Evolutionary conservation across 805 yeast species (phyloP), one percentile per base, ranked within the genome.

Genomic region (Candida khao-thaluensis): DNA sequence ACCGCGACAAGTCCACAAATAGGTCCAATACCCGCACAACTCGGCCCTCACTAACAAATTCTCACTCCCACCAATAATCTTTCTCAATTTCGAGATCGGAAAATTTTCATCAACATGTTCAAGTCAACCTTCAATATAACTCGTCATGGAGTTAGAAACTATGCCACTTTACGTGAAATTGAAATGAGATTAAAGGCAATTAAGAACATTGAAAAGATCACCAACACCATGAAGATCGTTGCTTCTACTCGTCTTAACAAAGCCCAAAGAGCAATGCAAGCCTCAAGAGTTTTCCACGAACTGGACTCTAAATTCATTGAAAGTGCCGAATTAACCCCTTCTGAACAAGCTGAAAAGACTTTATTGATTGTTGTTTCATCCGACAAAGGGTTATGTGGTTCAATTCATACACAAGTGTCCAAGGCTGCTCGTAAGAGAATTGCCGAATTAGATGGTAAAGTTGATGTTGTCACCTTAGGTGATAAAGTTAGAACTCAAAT

Each of bases 161-260:
- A 88, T 76, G 99, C 99, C 60, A 93, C 99, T 55, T 79, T 93
- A 66, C 91, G 97, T 76, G 99, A 93, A 72, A 95, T 93, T 62
- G 99, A 93, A 77, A 85, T 79, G 69, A 95, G 99, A 77, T 81
- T 93, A 64, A 93, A 93, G 77, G 88, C 97, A 51, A 93, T 93
- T 68, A 93, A 91, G 78, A 93, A 93, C 79, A 91, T 93, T 68
- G 97, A 93, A 75, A 93, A 93, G 77, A 93, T 93, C 74, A 93
- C 99, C 73, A 93, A 93, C 74, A 93, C 99, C 69, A 93, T 93
- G 98, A 93, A 90, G 78, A 84, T 93, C 71, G 99, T 93, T 59
- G 99, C 99, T 29, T 91, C 98, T 29, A 93, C 99, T 55, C 85
- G 96, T 74, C 80, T 93, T 66, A 76, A 80, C 64, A 89, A 86